Conservation (phyloP, 495 filamentous ascomycete genomes). For the Cryomyces minteri region DNA sequence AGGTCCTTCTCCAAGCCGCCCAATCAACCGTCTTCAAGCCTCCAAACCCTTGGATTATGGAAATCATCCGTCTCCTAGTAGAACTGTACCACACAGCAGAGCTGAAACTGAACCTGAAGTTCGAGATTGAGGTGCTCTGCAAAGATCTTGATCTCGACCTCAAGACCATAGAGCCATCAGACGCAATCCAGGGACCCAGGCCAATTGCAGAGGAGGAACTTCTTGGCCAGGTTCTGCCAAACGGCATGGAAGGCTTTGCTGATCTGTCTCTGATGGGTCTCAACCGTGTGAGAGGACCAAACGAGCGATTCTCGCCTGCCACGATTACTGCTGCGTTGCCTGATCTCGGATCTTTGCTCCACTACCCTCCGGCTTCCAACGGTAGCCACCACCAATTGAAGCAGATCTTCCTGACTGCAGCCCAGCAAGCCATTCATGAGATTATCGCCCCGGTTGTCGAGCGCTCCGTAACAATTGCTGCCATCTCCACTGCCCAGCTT, state of each 20-base stretch:
- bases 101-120: conserved; percentile 86
- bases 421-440: conserved; percentile 74
- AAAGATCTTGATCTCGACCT: conserved; percentile 78
- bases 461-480: conserved; percentile 89
- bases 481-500: conserved; percentile 84
- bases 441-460: conserved; percentile 96
- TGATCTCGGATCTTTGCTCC: conserved; percentile 53
- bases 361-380: conserved; percentile 57
- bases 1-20: conserved; percentile 69
- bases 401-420: conserved; percentile 64
- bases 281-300: conserved; percentile 40
- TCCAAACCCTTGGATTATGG: conserved; percentile 95
- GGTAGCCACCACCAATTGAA: conserved; percentile 49
- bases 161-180: conserved; percentile 68
- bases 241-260: conserved; percentile 59
- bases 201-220: conserved; percentile 36
- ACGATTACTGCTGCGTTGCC: conserved; percentile 59
- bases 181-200: conserved; percentile 51
- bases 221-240: conserved; percentile 35
- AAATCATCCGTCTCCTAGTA: conserved; percentile 69
- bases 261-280: conserved; percentile 58
- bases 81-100: conserved; percentile 89
- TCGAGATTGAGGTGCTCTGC: conserved; percentile 95
- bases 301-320: conserved; percentile 51
- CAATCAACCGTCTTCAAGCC: conserved; percentile 79